Conservation (phyloP, 2,329 filamentous ascomycete species). For the Talaromyces atroroseus region DNA sequence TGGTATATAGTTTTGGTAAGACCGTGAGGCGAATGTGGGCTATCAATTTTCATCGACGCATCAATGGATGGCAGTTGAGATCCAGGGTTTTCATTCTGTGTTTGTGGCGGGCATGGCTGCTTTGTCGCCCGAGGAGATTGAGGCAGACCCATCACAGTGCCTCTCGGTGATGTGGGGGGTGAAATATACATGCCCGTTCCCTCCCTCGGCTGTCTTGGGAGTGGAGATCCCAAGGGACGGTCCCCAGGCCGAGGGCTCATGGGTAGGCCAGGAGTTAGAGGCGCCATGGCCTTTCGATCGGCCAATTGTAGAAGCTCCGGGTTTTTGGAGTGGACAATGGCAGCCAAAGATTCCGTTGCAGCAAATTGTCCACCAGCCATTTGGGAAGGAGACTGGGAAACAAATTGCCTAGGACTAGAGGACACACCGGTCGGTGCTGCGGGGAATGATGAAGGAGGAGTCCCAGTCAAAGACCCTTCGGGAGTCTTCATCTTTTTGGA, state of each 20-base stretch:
- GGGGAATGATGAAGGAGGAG: conserved; percentile 12
- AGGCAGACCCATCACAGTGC: conserved; percentile 48
- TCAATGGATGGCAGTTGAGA: conserved; percentile 33
- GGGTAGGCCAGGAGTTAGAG: conserved; percentile 57
- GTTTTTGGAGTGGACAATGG: conserved; percentile 26
- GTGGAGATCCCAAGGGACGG: conserved; percentile 54
- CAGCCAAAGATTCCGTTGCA: conserved; percentile 25
- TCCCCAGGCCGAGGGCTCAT: conserved; percentile 58
- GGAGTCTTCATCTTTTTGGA: conserved; percentile 67
- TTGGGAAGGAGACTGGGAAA: conserved; percentile 25
- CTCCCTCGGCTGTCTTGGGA: conserved; percentile 53
- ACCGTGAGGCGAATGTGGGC: conserved; percentile 23
- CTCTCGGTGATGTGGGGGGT: conserved; percentile 63
- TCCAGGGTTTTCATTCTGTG: conserved; percentile 14
- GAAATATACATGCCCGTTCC: conserved; percentile 48
- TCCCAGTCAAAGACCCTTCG: conserved; percentile 45
- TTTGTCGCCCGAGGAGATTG: conserved; percentile 69
- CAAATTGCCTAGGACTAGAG: conserved; percentile 53
- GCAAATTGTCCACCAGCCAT: conserved; percentile 19
- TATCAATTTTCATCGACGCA: conserved; percentile 30
- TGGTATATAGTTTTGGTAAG: conserved; percentile 57
- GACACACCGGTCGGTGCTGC: conserved; percentile 38
- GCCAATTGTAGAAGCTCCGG: conserved; percentile 21
- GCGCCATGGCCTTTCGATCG: conserved; percentile 34
- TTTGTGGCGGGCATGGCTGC: conserved; percentile 53